Conservation (phyloP, 1,284 basidiomycete species). For the Coniferiporia sulphurascens region DNA sequence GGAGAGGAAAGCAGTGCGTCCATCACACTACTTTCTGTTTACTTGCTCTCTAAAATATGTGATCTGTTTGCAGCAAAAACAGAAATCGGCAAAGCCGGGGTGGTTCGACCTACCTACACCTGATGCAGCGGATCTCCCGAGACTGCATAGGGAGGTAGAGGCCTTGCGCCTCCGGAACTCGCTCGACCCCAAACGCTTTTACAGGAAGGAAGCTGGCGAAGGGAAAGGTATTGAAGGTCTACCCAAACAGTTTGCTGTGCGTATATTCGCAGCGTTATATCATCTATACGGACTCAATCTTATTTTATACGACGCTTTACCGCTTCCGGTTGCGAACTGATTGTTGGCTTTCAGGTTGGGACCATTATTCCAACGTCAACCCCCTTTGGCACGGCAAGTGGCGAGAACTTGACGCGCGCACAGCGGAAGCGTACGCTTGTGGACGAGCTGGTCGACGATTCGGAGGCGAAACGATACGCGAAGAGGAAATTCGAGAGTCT, state of each 20-base stretch:
- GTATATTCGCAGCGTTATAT: slow-evolving; percentile 25
- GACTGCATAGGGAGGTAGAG: slow-evolving; percentile 88
- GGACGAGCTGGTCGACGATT: slow-evolving; percentile 85
- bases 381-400: slow-evolving; percentile 70
- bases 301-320: too few species aligned
- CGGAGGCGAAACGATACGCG: slow-evolving; percentile 81
- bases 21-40: slow-evolving; percentile 1
- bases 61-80: slow-evolving; percentile 47
- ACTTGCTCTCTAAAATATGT: not conserved
- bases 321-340: not conserved
- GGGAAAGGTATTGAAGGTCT: slow-evolving; percentile 81
- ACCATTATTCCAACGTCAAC: slow-evolving; percentile 75
- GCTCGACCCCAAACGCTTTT: slow-evolving; percentile 95
- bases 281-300: too few species aligned
- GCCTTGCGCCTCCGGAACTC: slow-evolving; percentile 88
- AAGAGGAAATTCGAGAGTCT: slow-evolving; percentile 93
- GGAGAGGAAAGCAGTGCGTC: slow-evolving; percentile 60
- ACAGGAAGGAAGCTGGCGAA: slow-evolving; percentile 79
- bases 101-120: slow-evolving; percentile 95
- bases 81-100: slow-evolving; percentile 72
- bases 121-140: slow-evolving; percentile 72
- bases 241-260: slow-evolving; percentile 86
- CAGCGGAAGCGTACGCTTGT: slow-evolving; percentile 80
- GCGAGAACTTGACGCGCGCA: slow-evolving; percentile 64
- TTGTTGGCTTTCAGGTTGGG: slow-evolving; percentile 60